These are phyloP conservation scores for Pichia sp. DNA, from an alignment of 1,139 yeast species.

Conservation along the genomic window DNA sequence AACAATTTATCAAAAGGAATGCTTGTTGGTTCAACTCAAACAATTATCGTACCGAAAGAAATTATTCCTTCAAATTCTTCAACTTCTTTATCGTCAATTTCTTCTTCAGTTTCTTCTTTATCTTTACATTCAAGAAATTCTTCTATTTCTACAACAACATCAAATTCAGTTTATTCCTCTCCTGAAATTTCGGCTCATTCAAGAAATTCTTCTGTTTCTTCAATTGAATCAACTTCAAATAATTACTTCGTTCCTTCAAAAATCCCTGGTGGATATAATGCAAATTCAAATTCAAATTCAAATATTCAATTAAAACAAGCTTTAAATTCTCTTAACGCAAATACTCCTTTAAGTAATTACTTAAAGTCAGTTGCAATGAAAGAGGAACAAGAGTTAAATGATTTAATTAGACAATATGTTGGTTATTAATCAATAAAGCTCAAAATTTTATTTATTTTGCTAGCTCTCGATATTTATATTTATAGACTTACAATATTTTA, in stretches of 20 bases:
- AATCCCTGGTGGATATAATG: too few species aligned
- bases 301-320: constrained; percentile 6
- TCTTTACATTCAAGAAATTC: constrained; percentile 26
- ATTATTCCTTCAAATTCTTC: not conserved
- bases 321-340: constrained; percentile 10
- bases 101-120: constrained; percentile 10
- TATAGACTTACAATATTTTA: not conserved
- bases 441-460: too few species aligned
- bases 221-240: constrained; percentile 15
- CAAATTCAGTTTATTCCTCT: constrained; percentile 15
- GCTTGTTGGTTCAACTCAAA: constrained; percentile 26
- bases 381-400: constrained; percentile 29
- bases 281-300: too few species aligned
- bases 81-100: not conserved
- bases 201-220: constrained; percentile 27
- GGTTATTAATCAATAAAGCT: constrained; percentile 11
- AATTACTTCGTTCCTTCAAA: not conserved
- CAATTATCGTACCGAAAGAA: constrained; percentile 19
- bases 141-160: constrained; percentile 22
- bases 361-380: constrained; percentile 28
- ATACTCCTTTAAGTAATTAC: constrained; percentile 19
- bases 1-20: constrained; percentile 25
- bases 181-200: constrained; percentile 17
- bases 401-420: constrained; percentile 29
- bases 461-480: too few species aligned